Evolutionary conservation across 2,329 filamentous ascomycete species (phyloP).

Genomic region (Xylaria digitata): DNA sequence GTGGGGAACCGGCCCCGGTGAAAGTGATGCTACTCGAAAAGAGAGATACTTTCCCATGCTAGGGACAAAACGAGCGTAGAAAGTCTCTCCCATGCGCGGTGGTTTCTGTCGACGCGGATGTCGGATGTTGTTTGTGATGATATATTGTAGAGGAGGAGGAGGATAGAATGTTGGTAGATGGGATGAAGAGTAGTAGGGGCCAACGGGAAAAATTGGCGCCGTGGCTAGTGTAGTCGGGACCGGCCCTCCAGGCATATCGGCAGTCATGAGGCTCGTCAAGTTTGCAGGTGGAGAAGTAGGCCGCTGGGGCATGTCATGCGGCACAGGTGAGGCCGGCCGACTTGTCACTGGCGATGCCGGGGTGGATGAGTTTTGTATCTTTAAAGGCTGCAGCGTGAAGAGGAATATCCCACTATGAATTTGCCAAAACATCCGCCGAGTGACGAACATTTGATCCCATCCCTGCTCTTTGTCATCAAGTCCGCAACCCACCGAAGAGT

Average conservation of each 20-base stretch:
- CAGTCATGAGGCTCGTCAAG: constrained; percentile 43
- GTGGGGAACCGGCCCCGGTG: constrained; percentile 71
- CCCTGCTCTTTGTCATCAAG: constrained; percentile 70
- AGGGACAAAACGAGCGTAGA: constrained; percentile 89
- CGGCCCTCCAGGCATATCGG: constrained; percentile 55
- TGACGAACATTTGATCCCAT: constrained; percentile 86
- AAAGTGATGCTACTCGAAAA: constrained; percentile 84
- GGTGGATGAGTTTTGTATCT: constrained; percentile 52
- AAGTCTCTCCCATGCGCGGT: constrained; percentile 87
- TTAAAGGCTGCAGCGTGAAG: constrained; percentile 78
- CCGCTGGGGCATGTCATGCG: constrained; percentile 47
- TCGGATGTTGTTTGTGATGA: constrained; percentile 78
- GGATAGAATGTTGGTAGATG: constrained; percentile 93
- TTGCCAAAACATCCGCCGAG: constrained; percentile 89
- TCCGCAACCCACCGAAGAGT: constrained; percentile 78
- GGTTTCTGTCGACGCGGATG: constrained; percentile 91
- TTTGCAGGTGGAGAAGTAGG: constrained; percentile 43
- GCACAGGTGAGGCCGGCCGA: constrained; percentile 64
- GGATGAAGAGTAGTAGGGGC: constrained; percentile 83
- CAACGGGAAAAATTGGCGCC: constrained; percentile 59
- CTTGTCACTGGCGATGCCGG: constrained; percentile 65
- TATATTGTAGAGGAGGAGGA: constrained; percentile 83
- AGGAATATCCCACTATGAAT: constrained; percentile 87
- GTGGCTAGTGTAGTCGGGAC: constrained; percentile 51
- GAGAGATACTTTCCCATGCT: constrained; percentile 86